phyloP scores from a whole-genome alignment of 495 filamentous ascomycete species.

The Trichoderma virens region DNA sequence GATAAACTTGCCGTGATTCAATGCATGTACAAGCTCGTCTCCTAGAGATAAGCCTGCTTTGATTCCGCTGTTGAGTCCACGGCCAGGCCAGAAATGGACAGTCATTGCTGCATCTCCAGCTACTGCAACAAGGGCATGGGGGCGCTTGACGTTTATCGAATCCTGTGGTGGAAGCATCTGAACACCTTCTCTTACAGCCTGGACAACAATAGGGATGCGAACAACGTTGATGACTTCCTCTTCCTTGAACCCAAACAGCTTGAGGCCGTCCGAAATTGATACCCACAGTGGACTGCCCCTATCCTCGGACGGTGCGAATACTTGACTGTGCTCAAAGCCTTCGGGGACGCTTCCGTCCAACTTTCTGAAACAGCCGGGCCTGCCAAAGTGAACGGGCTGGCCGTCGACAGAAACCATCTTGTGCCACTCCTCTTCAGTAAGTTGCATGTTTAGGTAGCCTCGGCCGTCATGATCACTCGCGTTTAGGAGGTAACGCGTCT shows the following conservation, averaged over 20 bases:
- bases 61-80: conserved; percentile 30
- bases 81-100: conserved; percentile 29
- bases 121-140: conserved; percentile 25
- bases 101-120: conserved; percentile 29
- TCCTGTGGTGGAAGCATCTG: conserved; percentile 25
- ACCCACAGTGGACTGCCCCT: conserved; percentile 25
- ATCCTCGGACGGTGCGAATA: conserved; percentile 28
- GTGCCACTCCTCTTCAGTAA: conserved; percentile 33
- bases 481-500: conserved; percentile 32
- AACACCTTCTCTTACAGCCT: conserved; percentile 30
- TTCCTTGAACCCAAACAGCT: conserved; percentile 34
- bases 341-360: conserved; percentile 25
- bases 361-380: conserved; percentile 23
- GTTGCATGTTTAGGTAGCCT: conserved; percentile 34
- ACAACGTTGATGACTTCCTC: conserved; percentile 34
- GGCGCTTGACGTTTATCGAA: conserved; percentile 21
- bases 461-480: conserved; percentile 29
- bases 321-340: conserved; percentile 22
- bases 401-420: conserved; percentile 30
- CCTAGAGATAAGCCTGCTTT: conserved; percentile 26
- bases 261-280: conserved; percentile 30
- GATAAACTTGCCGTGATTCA: conserved; percentile 22
- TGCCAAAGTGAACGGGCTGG: conserved; percentile 29
- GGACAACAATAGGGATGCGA: conserved; percentile 32
- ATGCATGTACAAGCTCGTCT: conserved; percentile 28